These are phyloP conservation scores for Dendrobium officinale DNA, from an alignment of 106 monocot species.

Conservation along the genomic window DNA sequence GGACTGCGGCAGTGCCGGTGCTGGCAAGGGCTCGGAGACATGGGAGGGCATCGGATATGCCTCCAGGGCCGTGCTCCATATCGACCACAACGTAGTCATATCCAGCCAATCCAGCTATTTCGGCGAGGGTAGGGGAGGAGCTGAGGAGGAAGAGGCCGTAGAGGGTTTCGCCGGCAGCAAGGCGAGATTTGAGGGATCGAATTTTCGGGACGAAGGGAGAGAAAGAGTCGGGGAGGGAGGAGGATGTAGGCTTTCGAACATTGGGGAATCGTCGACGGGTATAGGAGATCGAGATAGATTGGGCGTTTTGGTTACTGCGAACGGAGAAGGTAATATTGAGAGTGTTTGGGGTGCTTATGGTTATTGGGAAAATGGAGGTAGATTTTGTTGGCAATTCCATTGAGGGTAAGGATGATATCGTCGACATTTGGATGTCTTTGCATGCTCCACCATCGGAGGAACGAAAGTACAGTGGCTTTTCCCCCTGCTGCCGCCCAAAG, in stretches of 20 bases:
- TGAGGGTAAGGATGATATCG: background rate
- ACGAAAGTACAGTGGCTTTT: no score
- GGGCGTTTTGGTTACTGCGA: conserved; percentile 1
- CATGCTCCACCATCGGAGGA: no score
- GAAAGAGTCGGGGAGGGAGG: conserved; percentile 1
- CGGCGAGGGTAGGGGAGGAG: conserved; percentile 76
- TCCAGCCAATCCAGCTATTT: conserved; percentile 81
- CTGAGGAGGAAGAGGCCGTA: conserved; percentile 89
- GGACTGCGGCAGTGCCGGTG: conserved; percentile 44
- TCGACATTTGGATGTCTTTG: background rate
- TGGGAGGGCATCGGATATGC: conserved; percentile 48
- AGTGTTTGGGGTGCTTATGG: background rate
- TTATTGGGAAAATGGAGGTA: background rate
- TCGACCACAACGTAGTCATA: conserved; percentile 92
- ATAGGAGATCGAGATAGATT: background rate
- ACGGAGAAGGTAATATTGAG: background rate
- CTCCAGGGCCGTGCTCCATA: conserved; percentile 83
- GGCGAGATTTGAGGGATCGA: conserved; percentile 55
- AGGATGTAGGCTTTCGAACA: background rate
- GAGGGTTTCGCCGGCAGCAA: conserved; percentile 56
- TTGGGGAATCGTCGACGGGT: background rate
- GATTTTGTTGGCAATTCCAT: background rate
- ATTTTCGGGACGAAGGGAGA: conserved; percentile 7
- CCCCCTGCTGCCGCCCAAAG: no score
- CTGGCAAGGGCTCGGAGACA: conserved; percentile 73